A percentile compares a stretch with the other conserved stretches of the same genome.
phyloP scores from a whole-genome alignment of 2,329 filamentous ascomycete species.

The Scedosporium apiospermum region DNA sequence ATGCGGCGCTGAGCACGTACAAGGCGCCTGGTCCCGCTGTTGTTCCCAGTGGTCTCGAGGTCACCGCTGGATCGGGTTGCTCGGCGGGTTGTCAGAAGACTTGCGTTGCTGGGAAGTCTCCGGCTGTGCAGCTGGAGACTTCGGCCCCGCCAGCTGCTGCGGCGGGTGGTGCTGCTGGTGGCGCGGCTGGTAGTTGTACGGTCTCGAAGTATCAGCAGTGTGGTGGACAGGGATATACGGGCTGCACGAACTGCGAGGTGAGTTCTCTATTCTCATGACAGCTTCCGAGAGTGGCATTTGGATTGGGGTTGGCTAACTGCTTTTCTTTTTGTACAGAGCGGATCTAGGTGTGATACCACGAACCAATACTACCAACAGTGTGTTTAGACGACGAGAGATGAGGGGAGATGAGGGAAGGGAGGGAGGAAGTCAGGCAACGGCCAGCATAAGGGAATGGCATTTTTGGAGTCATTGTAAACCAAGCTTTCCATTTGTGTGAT shows the following conservation, averaged over 20 bases:
- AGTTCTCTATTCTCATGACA: conserved; percentile 10
- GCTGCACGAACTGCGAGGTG: conserved; percentile 29
- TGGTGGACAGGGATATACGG: conserved; percentile 29
- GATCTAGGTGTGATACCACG: conserved; percentile 2
- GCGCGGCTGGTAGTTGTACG: conserved; percentile 16
- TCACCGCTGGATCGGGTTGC: conserved; percentile 27
- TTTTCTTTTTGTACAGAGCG: neutral
- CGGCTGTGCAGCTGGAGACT: conserved; percentile 7
- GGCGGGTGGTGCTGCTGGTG: conserved; percentile 10
- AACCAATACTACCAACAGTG: conserved; percentile 9
- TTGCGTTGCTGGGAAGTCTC: conserved; percentile 21
- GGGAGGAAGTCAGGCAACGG: neutral
- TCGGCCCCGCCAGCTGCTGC: conserved; percentile 4
- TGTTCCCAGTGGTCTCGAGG: conserved; percentile 25
- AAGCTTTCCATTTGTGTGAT: neutral
- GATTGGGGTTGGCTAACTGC: neutral
- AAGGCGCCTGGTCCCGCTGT: conserved; percentile 32
- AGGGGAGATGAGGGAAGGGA: neutral
- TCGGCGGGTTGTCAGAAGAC: conserved; percentile 27
- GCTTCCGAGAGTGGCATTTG: neutral
- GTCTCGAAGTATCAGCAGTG: conserved; percentile 27
- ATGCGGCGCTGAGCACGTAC: conserved; percentile 28
- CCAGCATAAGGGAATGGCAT: neutral
- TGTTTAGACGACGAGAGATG: neutral
- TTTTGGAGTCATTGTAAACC: neutral